Evolutionary conservation across 345 rosid species (phyloP), one percentile per base, ranked within the genome.

Genomic region (Brassica nigra): DNA sequence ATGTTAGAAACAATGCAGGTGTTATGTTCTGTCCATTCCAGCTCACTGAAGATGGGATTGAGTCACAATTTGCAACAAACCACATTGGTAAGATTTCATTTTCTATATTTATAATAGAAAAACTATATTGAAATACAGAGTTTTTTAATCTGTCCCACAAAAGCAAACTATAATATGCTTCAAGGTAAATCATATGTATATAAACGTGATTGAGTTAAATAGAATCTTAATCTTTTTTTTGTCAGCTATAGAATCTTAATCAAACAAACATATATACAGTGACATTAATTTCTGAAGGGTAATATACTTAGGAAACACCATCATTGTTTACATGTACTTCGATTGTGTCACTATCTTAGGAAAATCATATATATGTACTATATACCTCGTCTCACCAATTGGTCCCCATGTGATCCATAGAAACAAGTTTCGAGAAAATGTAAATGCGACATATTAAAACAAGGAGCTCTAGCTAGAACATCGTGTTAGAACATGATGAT

Each of bases 1-100:
- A 69, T 64, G 67, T n/a, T 84, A 92, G 97, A 82, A 92, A 92
- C 89, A 92, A 92, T 78, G 97, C 97, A 3, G 96, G 97, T 2
- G 80, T 92, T 9, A 92, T 92, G 97, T 88, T 88, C 83, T 92
- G 96, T 70, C 97, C 97, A 28, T 88, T 68, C 86, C 88, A 87
- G 76, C 89, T 89, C 58, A 84, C 94, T 5, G 89, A 86, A 76
- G 97, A 92, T 77, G 94, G 91, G 6, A 82, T 86, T 54, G 97
- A 92, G 83, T 80, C 86, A 69, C 97, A 92, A 11, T 89, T 92
- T 67, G 96, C 94, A 3, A 89, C 92, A 7, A 92, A 92, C 79
- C 90, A 92, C 75, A 80, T 92, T 3, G 97, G 97, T 92, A 82
- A 23, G 33, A 4, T 49, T 52, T 69, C 16, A 65, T 34, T 31